phyloP scores from a whole-genome alignment of 1,139 yeast species.

The Suhomyces panamericanus region DNA sequence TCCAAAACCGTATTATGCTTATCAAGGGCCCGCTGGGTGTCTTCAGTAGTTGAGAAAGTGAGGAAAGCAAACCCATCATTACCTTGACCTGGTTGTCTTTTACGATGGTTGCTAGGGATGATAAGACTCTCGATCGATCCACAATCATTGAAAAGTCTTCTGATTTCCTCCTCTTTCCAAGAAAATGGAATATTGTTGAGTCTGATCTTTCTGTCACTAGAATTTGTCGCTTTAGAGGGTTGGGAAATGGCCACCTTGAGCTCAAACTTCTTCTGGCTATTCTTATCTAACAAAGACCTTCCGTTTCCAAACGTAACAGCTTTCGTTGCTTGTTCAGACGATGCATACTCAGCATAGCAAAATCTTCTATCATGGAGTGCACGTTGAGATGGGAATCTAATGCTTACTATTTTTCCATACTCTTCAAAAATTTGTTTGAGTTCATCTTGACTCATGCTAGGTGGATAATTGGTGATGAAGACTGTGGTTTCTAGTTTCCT shows the following conservation, averaged over 20 bases:
- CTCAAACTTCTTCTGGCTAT: slow-evolving; percentile 23
- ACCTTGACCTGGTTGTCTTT: slow-evolving; percentile 21
- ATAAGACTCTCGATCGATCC: slow-evolving; percentile 50
- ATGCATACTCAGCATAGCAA: slow-evolving; percentile 67
- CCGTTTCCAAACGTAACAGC: slow-evolving; percentile 52
- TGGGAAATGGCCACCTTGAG: slow-evolving; percentile 60
- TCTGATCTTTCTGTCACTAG: slow-evolving; percentile 56
- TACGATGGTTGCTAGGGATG: slow-evolving; percentile 43
- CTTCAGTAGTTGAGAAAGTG: slow-evolving; percentile 37
- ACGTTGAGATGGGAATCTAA: slow-evolving; percentile 68
- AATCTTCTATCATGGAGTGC: slow-evolving; percentile 60
- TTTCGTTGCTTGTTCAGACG: slow-evolving; percentile 43
- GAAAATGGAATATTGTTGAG: slow-evolving; percentile 53
- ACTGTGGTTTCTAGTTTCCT: slow-evolving; percentile 50
- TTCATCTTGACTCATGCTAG: slow-evolving; percentile 44
- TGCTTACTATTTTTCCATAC: slow-evolving; percentile 50
- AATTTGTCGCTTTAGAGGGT: slow-evolving; percentile 47
- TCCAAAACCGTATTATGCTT: slow-evolving; percentile 37
- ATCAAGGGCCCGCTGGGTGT: slow-evolving; percentile 43
- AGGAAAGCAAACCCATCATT: slow-evolving; percentile 63
- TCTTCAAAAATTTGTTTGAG: slow-evolving; percentile 44
- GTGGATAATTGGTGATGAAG: slow-evolving; percentile 76
- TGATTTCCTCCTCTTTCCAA: slow-evolving; percentile 28
- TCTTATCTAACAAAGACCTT: slow-evolving; percentile 23
- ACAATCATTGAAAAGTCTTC: slow-evolving; percentile 25